Evolutionary conservation across 495 filamentous ascomycete genomes (phyloP), one percentile per base, ranked within the genome.

Genomic region (Penicillium taxi): DNA sequence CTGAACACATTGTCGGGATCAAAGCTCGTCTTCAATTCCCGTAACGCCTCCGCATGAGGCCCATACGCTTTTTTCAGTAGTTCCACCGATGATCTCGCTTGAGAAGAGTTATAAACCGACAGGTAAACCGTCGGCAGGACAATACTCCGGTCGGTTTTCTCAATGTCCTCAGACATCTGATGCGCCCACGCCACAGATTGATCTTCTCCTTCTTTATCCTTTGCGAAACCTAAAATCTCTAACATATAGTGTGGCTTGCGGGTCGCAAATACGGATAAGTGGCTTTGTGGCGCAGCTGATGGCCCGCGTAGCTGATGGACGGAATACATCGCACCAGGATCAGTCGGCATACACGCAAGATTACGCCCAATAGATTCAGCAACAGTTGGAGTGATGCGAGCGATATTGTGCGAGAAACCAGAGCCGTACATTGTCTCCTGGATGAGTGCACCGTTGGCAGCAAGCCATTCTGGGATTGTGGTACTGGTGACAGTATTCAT

Each of bases 231-330:
- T 21, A 62, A 20, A 18, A 66, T 46, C 48, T 67, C 65, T 0
- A 66, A 13, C 56, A 66, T 52, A 37, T 53, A 59, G 45, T 69
- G 65, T 11, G 54, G 51, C 24, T 61, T 48, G 7, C 61, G 45
- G 4, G 50, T 14, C 7, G 21, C 45, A 39, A 67, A 66, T 0
- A 64, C 47, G 0, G 61, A 61, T 0, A 19, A 31, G 19, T 49
- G 32, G 11, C 9, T 20, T 6, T 26, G 32, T 6, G 32, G 23
- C 17, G 12, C 28, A 1, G 44, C 44, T 6, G 53, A 49, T 4
- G 39, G 39, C 0, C 46, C 48, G 2, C 62, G 49, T 11, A 63
- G 44, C 32, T 58, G 33, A 33, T 69, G 63, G 7, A 67, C 47
- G 6, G 45, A 46, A 5, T 62, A 41, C 31, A 59, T 47, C 3